Conservation (phyloP, 176 grass and related monocot species). For the Aegilops sharonensis region DNA sequence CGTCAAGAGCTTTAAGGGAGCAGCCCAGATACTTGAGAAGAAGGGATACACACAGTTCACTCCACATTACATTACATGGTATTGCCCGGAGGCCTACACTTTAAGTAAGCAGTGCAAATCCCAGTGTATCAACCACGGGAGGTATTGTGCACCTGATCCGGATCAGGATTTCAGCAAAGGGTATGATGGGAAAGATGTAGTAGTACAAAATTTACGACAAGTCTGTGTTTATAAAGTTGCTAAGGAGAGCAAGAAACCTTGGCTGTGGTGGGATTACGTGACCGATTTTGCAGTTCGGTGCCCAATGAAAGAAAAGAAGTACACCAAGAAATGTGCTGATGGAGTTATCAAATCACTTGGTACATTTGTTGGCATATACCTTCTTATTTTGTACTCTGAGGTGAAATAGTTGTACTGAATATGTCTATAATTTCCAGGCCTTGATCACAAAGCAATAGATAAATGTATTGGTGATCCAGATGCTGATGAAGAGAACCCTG, state of each 20-base stretch:
- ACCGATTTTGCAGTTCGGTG: constrained; percentile 74
- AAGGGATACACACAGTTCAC: constrained; percentile 75
- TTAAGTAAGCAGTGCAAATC: constrained; percentile 78
- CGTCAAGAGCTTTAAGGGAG: constrained; percentile 72
- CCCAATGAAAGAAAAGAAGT: constrained; percentile 83
- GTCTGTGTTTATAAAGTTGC: constrained; percentile 59
- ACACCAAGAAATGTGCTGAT: constrained; percentile 73
- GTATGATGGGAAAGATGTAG: constrained; percentile 84
- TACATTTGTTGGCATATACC: constrained; percentile 20
- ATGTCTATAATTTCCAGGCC: constrained; percentile 26
- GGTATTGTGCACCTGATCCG: constrained; percentile 76
- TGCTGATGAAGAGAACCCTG: constrained; percentile 66
- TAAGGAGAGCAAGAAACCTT: constrained; percentile 60
- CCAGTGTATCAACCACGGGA: constrained; percentile 79
- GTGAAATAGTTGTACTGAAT: neutral
- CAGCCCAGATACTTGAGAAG: constrained; percentile 71
- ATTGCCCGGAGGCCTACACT: constrained; percentile 63
- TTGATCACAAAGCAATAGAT: constrained; percentile 63
- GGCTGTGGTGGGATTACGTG: constrained; percentile 87
- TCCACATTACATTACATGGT: constrained; percentile 89
- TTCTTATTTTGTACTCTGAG: neutral
- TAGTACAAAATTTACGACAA: constrained; percentile 71
- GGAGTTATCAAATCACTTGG: constrained; percentile 68
- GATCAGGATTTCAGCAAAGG: constrained; percentile 82
- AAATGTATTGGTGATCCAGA: constrained; percentile 69